phyloP scores from a whole-genome alignment of 345 rosid species.

The Syzygium aqueum region DNA sequence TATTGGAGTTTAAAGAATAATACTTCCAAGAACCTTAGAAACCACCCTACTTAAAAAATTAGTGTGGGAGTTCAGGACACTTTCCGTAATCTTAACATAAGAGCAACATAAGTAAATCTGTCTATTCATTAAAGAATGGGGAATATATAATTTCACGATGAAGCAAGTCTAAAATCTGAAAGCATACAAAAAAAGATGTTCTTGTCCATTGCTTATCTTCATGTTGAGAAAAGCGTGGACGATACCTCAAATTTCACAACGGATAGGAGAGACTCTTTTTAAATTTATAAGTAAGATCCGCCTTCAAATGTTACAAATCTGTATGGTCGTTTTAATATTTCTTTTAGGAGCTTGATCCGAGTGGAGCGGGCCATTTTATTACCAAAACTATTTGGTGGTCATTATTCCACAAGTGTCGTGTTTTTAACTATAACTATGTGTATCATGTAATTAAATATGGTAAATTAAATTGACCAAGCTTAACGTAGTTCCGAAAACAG shows the following conservation, averaged over 20 bases:
- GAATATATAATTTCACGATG: neutral
- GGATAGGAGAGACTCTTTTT: too few species aligned
- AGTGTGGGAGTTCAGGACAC: neutral
- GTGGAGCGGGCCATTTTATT: neutral
- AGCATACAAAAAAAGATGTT: too few species aligned
- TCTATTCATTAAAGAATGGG: neutral
- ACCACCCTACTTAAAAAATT: neutral
- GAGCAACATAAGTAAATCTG: neutral
- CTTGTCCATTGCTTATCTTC: too few species aligned
- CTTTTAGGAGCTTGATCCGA: neutral
- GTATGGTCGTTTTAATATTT: neutral
- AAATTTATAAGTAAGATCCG: too few species aligned
- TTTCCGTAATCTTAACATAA: neutral
- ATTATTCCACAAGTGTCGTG: neutral
- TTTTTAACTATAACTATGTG: neutral
- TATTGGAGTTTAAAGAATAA: neutral
- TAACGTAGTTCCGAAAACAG: neutral
- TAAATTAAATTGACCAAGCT: neutral
- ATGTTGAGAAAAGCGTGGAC: too few species aligned
- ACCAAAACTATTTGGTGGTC: neutral
- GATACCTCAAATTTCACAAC: too few species aligned
- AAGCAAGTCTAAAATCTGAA: neutral
- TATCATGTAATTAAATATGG: neutral
- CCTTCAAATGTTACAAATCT: too few species aligned
- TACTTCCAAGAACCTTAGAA: neutral